Percentiles rank a stretch among this genome's conserved stretches.
phyloP scores from a whole-genome alignment of 1,284 basidiomycete genomes.

The Trichosporon coremiiforme region DNA sequence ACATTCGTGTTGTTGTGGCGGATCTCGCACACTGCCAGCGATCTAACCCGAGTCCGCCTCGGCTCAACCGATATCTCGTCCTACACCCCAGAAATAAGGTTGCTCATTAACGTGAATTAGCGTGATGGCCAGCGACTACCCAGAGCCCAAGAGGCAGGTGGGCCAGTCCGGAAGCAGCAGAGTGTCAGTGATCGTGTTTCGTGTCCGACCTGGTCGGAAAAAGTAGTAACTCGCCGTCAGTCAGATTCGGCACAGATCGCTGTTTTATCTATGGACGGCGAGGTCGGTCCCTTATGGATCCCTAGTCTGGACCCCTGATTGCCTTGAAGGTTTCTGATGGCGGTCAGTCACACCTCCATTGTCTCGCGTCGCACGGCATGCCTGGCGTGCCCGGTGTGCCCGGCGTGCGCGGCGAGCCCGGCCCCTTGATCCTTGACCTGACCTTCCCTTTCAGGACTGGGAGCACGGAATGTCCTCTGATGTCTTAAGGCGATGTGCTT shows the following conservation, averaged over 20 bases:
- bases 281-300: too few relatives aligned
- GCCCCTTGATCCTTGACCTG: neutral
- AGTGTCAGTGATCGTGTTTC: neutral
- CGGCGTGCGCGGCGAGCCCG: neutral
- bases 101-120: conserved; percentile 10
- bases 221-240: conserved; percentile 11
- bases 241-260: conserved; percentile 12
- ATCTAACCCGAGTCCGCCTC: neutral
- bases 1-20: neutral
- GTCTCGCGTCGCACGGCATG: neutral
- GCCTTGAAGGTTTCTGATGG: neutral
- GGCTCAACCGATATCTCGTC: neutral
- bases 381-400: neutral
- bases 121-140: conserved; percentile 3
- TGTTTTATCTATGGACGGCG: conserved; percentile 8
- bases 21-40: neutral
- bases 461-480: neutral
- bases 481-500: conserved; percentile 7
- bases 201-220: conserved; percentile 2
- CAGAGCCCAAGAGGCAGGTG: neutral
- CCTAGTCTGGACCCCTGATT: conserved; percentile 15
- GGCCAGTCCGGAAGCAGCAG: neutral
- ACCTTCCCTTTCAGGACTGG: neutral
- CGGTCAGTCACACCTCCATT: conserved; percentile 16
- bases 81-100: conserved; percentile 12